Percentiles rank a stretch among this genome's conserved stretches.
Conservation (phyloP, 208 protist species). For the Trichomonas tenax region DNA sequence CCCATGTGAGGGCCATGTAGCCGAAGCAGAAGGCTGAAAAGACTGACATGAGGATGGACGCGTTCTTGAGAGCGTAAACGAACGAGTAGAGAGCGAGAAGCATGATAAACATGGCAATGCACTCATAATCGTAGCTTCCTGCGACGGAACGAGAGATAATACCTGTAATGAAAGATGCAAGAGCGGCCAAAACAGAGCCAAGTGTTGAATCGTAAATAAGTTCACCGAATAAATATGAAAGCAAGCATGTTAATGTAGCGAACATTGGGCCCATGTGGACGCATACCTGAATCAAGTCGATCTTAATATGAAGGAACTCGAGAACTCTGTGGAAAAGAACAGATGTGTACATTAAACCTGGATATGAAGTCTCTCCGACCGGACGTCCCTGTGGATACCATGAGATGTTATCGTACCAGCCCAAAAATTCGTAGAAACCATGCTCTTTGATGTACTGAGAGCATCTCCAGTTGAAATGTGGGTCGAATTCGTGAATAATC, state of each 20-base stretch:
- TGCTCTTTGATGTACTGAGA: conserved; percentile 60
- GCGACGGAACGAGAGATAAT: conserved; percentile 79
- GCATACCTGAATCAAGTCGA: conserved; percentile 82
- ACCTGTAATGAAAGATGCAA: not conserved
- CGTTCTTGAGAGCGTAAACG: conserved; percentile 59
- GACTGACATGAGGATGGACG: conserved; percentile 57
- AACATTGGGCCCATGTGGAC: conserved; percentile 48
- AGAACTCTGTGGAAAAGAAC: conserved; percentile 64
- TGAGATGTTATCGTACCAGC: conserved; percentile 89
- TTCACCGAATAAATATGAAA: not conserved
- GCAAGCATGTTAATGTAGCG: not conserved
- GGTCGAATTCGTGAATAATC: conserved; percentile 44
- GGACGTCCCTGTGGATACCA: conserved; percentile 91
- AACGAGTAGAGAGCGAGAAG: conserved; percentile 74
- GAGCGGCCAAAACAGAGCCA: not conserved
- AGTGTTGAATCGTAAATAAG: not conserved
- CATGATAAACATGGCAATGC: conserved; percentile 81
- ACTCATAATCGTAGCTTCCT: conserved; percentile 94
- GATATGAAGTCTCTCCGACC: conserved; percentile 87
- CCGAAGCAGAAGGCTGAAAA: conserved; percentile 54
- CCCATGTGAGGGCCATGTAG: conserved; percentile 73
- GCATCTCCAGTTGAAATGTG: conserved; percentile 58
- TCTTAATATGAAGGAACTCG: conserved; percentile 56
- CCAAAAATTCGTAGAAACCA: conserved; percentile 79
- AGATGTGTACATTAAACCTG: conserved; percentile 82